Evolutionary conservation across 768 basidiomycete species (phyloP), one percentile per base, ranked within the genome.

Genomic region (Boletales sp.): DNA sequence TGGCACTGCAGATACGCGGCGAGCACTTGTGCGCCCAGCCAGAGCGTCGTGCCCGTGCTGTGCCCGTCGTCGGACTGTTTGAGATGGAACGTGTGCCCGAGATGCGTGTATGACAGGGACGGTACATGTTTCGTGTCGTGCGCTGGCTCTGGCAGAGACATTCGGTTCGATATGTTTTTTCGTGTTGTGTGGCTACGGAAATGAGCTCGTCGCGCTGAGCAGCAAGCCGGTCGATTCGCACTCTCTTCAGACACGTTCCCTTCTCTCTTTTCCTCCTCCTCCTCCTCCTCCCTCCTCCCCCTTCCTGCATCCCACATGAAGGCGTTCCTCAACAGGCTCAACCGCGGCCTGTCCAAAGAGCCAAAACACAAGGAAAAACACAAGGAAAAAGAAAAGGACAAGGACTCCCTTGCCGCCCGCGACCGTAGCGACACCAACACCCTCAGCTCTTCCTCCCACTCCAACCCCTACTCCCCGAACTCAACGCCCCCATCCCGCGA

Each of bases 1-100:
- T 9, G 44, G 42, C 46, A 41, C 74, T 66, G 17, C 74, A 69
- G 30, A 90, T 73, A 61, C 83, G 89, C 39, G 74, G 60, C 15
- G 86, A 93, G 76, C 62, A 86, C 78, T 66, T 94, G 90, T 0
- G 83, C 87, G 37, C 82, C 83, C 45, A 92, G 81, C 91, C 91
- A 93, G 44, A 93, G 80, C 2, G 87, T 81, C 3, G 89, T 91
- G 15, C 91, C 91, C 51, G 87, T 92, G 21, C 84, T 80, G 14
- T 67, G 59, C 37, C 86, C 83, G 59, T 87, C 76, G 64, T 80
- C 72, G 39, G 63, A 71, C 70, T 88, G 86, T 3, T 63, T n/a
- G 45, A 89, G 75, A 18, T 57, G 51, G 55, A 87, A 84, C 14
- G 58, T 46, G 56, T 51, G 17, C 47, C 45, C 53, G 72, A 79